A percentile compares a stretch with the other conserved stretches of the same genome.
Evolutionary conservation across 139 green algal species (phyloP).

Genomic region (Chlamydomonas incerta): DNA sequence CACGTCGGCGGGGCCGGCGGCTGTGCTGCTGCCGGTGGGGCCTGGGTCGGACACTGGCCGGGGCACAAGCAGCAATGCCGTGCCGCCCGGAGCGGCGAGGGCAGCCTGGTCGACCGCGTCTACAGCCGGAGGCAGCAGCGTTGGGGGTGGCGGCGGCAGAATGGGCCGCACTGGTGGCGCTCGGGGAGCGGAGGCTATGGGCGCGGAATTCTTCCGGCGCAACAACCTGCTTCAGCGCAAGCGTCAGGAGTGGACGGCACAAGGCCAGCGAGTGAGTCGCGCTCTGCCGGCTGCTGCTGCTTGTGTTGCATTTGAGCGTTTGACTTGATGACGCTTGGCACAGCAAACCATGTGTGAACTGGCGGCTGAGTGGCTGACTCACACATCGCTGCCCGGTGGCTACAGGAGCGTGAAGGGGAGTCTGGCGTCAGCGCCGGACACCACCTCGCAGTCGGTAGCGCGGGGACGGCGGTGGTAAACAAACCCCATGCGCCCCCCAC

Average conservation of each 20-base stretch:
- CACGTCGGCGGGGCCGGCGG: too few species aligned
- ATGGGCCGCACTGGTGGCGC: neutral
- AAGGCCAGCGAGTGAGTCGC: neutral
- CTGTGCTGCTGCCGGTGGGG: too few species aligned
- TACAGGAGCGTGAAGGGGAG: neutral
- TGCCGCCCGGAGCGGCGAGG: neutral
- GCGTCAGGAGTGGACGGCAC: constrained; percentile 18
- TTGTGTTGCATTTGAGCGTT: neutral
- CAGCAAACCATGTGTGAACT: neutral
- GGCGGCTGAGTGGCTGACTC: too few species aligned
- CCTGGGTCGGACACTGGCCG: neutral
- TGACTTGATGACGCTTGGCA: too few species aligned
- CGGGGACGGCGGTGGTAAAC: neutral
- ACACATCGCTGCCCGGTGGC: too few species aligned
- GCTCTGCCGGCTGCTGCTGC: neutral
- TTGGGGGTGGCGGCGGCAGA: neutral
- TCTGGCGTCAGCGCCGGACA: neutral
- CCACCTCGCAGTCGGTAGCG: neutral
- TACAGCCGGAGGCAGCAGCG: neutral
- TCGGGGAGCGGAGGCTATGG: neutral
- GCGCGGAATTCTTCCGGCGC: constrained; percentile 17
- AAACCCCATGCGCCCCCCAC: neutral
- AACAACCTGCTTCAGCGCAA: constrained; percentile 5
- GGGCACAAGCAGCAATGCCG: neutral
- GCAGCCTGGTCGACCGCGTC: neutral